phyloP scores from a whole-genome alignment of 306 rosid genomes.

The Betula pendula region DNA sequence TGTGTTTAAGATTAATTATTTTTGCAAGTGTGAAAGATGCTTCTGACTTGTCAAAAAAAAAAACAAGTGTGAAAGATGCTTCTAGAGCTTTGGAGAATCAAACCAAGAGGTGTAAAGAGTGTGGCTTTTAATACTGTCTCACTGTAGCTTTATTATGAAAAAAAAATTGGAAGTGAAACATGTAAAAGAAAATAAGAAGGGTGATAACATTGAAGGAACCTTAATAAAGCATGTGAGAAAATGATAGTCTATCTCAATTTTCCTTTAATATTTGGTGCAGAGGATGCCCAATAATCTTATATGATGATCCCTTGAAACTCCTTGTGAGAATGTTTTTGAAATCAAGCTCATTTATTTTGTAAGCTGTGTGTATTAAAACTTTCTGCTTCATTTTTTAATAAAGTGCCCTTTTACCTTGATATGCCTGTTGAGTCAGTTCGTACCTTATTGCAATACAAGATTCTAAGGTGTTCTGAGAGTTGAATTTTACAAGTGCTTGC shows the following conservation, averaged over 20 bases:
- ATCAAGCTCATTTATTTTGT: no score
- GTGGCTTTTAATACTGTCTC: background rate
- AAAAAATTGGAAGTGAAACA: background rate
- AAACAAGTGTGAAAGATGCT: background rate
- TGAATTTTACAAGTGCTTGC: no score
- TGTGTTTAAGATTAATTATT: background rate
- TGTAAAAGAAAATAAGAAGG: background rate
- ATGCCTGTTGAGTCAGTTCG: no score
- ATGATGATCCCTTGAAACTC: no score
- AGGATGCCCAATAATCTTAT: no score
- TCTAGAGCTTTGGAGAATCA: background rate
- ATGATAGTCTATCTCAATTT: background rate
- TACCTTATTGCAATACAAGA: no score
- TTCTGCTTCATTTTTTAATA: no score
- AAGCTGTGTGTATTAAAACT: no score
- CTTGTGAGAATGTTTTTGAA: no score
- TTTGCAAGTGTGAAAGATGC: background rate
- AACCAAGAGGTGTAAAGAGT: background rate
- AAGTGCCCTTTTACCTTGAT: no score
- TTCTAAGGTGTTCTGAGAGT: no score
- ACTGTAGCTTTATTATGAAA: background rate
- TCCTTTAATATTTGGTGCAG: no score
- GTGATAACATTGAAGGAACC: background rate
- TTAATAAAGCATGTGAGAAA: background rate
- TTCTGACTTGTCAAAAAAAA: background rate